Base-by-base conservation (phyloP, 2,329 filamentous ascomycete genomes). In the Penicillium sp. region DNA sequence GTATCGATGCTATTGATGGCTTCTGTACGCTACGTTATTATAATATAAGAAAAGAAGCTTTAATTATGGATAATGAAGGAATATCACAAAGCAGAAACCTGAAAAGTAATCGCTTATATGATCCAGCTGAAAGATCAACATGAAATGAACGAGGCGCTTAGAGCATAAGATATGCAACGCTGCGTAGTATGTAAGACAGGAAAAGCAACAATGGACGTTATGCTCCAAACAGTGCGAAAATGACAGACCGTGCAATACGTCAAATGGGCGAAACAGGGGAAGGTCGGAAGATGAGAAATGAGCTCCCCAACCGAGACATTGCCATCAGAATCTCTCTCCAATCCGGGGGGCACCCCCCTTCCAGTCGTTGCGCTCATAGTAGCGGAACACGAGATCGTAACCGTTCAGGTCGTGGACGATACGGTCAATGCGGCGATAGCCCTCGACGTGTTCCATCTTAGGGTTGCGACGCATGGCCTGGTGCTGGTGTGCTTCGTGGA, bases 351-450 rank as follows among this genome's bases (percentile, higher is more conserved):
- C 78, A 55, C 81, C 81, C 46, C 82, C 82, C 68, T 80, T 80
- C 81, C 81, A 97, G 63, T 87, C 92, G 59, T 95, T 83, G 52
- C 89, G 83, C 76, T 97, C 91, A 67, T 95, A 98, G 78, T 95
- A 96, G 51, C 92, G 83, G 75, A 98, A 98, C 40, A 98, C 87
- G 32, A 98, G 78, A 69, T 97, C 91, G 66, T 98, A 98, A 46
- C 95, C 93, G 66, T 98, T 92, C 62, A 98, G 85, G 65, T 97
- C 91, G 70, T 98, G 93, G 44, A 98, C 89, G 58, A 98, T 96
- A 47, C 91, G 86, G 70, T 98, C 93, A 46, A 96, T 81, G 18
- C 93, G 83, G 53, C 87, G 82, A 69, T 98, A 98, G 1, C 93
- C 93, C 53, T 82, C 78, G 59, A 98, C 87, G 44, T 78, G 78